Evolutionary conservation across 1,284 basidiomycete species (phyloP), one percentile per base, ranked within the genome.

Genomic region (Ustilago shanxiensis): DNA sequence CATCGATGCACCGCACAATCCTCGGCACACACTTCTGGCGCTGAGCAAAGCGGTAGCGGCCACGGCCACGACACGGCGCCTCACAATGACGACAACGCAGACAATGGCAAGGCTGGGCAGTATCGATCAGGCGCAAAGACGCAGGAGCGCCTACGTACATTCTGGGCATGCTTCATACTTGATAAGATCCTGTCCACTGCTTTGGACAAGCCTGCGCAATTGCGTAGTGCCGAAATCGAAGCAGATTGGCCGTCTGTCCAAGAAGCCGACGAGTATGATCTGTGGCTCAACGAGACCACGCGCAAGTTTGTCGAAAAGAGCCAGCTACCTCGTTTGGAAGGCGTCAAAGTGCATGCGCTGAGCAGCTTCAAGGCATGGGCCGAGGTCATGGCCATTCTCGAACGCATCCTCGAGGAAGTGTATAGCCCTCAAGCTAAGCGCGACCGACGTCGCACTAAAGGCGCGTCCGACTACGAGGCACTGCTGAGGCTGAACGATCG

Each of bases 121-220:
- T 56, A 37, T 29, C 20, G 52, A 14, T 60, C 44, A 4, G 55
- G 45, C 33, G 52, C 66, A 13, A 58, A 62, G 35, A 14, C 44
- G 20, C 76, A 80, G 33, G 78, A 80, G 37, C 53, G 60, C 3
- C 37, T 70, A 37, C 67, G 78, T 14, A 64, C 66, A 13, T 66
- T 78, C n/a, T 80, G 78, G 78, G 78, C 72, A 0, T 75, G 71
- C 51, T 79, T 69, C 59, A 72, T 77, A 20, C 68, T 80, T 29
- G 78, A 80, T 60, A 80, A 80, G 68, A 72, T 80, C 28, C 78
- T 80, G 24, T 74, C 65, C 33, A 72, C 72, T 22, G 76, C 77
- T 9, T 69, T 80, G 50, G 75, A 79, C 51, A 77, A 75, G 53
- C 78, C 78, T 4, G 56, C 69, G 2, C 65, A 72, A 47, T 65